phyloP scores from a whole-genome alignment of 345 rosid genomes.

The Carallia pectinifolia region DNA sequence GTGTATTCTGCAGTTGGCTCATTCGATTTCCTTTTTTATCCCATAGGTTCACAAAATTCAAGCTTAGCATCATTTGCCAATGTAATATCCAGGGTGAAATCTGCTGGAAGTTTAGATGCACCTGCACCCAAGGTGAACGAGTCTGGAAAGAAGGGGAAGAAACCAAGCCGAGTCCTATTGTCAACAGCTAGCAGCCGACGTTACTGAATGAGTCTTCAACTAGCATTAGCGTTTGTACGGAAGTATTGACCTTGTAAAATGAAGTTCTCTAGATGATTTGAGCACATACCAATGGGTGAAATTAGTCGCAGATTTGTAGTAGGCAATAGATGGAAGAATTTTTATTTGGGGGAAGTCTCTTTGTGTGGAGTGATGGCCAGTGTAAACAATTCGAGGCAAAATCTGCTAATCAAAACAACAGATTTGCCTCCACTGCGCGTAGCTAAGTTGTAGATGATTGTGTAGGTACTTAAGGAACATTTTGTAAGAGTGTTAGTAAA shows the following conservation, averaged over 20 bases:
- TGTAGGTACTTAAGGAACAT: no score
- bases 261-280: no score
- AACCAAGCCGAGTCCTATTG: conserved; percentile 62
- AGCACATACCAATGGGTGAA: no score
- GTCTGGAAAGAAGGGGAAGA: conserved; percentile 76
- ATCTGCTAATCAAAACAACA: no score
- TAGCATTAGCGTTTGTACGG: neutral
- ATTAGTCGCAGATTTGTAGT: no score
- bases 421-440: no score
- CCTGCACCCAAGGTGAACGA: conserved; percentile 46
- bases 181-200: conserved; percentile 86
- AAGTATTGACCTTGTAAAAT: neutral
- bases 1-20: neutral
- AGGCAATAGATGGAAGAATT: no score
- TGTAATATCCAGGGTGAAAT: conserved; percentile 55
- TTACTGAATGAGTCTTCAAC: conserved; percentile 37
- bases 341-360: no score
- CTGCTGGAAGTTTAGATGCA: conserved; percentile 33
- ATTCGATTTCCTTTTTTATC: neutral
- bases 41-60: conserved; percentile 51
- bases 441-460: no score
- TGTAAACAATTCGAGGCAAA: no score
- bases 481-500: no score
- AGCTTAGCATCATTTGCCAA: conserved; percentile 71
- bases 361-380: no score